Conservation (phyloP, 73 alveolate species). For the Paramecium sexaurelia region DNA sequence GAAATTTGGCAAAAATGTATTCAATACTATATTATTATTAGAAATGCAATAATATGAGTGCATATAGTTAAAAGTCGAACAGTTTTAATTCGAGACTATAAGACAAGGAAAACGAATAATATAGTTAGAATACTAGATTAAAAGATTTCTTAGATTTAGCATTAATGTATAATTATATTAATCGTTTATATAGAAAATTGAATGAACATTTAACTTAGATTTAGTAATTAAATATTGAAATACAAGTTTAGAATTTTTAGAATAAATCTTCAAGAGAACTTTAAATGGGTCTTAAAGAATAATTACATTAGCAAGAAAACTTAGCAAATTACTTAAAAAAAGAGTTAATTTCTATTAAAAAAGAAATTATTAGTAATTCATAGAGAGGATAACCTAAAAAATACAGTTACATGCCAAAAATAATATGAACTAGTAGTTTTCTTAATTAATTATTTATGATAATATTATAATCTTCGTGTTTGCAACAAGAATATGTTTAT, state of each 20-base stretch:
- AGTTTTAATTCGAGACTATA: background rate
- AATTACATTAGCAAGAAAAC: background rate
- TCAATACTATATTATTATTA: background rate
- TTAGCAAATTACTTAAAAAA: background rate
- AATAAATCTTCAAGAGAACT: conserved; percentile 18
- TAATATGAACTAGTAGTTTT: background rate
- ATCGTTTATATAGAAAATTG: background rate
- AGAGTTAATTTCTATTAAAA: background rate
- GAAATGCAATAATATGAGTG: background rate
- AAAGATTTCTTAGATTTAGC: background rate
- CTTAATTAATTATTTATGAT: background rate
- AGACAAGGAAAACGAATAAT: background rate
- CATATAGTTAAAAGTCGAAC: background rate
- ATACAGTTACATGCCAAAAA: conserved; percentile 25
- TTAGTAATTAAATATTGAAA: background rate
- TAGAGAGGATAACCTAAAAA: background rate
- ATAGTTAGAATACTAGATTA: background rate
- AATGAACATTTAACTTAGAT: background rate
- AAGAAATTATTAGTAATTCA: background rate
- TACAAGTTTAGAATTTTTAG: background rate
- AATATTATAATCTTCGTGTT: background rate
- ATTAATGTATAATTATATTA: background rate
- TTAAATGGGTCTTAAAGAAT: background rate
- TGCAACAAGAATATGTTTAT: background rate
- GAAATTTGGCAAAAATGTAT: conserved; percentile 5